Conservation (phyloP, 768 basidiomycete species). For the Leucogyrophana mollusca region DNA sequence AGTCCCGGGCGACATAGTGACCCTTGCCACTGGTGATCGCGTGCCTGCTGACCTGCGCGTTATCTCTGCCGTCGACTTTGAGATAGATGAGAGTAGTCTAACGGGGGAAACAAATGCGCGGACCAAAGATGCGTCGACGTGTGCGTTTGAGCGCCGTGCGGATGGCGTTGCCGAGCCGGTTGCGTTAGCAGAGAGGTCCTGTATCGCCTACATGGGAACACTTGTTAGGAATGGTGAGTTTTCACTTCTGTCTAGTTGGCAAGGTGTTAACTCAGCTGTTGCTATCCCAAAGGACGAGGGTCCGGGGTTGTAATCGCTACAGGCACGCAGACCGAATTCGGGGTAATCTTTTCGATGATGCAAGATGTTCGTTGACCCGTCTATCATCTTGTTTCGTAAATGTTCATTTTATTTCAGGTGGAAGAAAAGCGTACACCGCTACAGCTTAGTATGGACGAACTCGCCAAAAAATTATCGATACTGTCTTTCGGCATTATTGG, state of each 20-base stretch:
- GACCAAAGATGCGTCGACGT: slow-evolving; percentile 60
- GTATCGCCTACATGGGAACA: slow-evolving; percentile 96
- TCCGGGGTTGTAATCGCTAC: slow-evolving; percentile 85
- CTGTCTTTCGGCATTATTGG: slow-evolving; percentile 95
- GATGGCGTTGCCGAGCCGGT: slow-evolving; percentile 40
- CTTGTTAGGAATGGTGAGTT: slow-evolving; percentile 80
- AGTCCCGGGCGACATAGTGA: slow-evolving; percentile 93
- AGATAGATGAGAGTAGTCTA: slow-evolving; percentile 93
- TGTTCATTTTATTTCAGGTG: slow-evolving; percentile 31
- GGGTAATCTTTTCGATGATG: slow-evolving; percentile 97
- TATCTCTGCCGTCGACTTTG: slow-evolving; percentile 77
- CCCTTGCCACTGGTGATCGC: slow-evolving; percentile 88
- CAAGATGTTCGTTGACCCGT: slow-evolving; percentile 65
- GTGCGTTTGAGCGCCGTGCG: slow-evolving; percentile 38
- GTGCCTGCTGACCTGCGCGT: slow-evolving; percentile 92
- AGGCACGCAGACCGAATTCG: slow-evolving; percentile 88
- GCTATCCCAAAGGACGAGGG: slow-evolving; percentile 61
- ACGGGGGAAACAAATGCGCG: slow-evolving; percentile 91
- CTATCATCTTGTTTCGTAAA: background rate
- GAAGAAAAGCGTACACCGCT: slow-evolving; percentile 92
- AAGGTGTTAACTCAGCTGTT: background rate
- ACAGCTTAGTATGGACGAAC: slow-evolving; percentile 94
- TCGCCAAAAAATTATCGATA: slow-evolving; percentile 88
- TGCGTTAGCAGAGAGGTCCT: slow-evolving; percentile 80
- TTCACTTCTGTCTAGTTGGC: background rate